Conservation (phyloP, 305 asterid genomes). For the Fraxinus sp. region DNA sequence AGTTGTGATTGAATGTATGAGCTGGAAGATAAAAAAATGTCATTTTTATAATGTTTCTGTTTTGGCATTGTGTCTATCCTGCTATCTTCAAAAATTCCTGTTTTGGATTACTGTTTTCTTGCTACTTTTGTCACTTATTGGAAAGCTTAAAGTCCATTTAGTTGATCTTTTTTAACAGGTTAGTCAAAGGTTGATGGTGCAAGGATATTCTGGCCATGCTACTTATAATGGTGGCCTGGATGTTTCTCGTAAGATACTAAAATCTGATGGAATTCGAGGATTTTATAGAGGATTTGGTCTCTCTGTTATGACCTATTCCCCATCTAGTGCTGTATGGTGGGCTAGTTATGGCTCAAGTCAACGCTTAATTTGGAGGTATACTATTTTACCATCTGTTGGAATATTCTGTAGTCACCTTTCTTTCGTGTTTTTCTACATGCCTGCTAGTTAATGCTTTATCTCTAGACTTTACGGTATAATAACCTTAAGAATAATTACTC, state of each 20-base stretch:
- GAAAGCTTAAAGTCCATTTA: conserved; percentile 9
- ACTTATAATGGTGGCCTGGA: conserved; percentile 87
- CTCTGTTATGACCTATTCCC: conserved; percentile 85
- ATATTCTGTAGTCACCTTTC: background rate
- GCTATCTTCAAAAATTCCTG: background rate
- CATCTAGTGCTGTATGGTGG: conserved; percentile 99
- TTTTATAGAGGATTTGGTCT: conserved; percentile 93
- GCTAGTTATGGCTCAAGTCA: conserved; percentile 99
- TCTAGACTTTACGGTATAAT: background rate
- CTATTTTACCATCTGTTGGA: conserved; percentile 14
- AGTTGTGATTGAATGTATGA: background rate
- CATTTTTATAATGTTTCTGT: background rate
- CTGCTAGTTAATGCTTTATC: conserved; percentile 8
- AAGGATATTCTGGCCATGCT: conserved; percentile 98
- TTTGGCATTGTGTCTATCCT: background rate
- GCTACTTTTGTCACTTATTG: background rate
- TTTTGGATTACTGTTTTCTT: conserved; percentile 10
- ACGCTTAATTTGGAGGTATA: conserved; percentile 87
- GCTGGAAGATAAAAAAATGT: background rate
- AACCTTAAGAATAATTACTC: background rate
- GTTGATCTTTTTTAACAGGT: conserved; percentile 57
- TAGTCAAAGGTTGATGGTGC: conserved; percentile 98
- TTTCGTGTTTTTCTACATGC: conserved; percentile 8
- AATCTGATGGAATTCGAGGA: conserved; percentile 86
- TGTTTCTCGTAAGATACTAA: conserved; percentile 78